Base-by-base conservation (phyloP, 1,284 basidiomycete genomes). In the Trichosporon inkin region DNA sequence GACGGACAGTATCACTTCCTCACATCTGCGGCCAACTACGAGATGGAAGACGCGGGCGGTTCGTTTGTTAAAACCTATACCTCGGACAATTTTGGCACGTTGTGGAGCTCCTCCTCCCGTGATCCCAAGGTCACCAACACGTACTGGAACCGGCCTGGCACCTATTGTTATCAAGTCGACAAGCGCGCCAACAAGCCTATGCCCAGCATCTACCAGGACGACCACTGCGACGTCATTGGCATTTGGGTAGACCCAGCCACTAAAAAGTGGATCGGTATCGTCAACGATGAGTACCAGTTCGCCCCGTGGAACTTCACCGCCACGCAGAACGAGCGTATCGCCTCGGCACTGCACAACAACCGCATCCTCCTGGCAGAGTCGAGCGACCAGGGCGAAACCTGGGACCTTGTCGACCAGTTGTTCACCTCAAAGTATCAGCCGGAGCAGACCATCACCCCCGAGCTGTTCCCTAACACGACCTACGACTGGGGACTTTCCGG, bases 201-300 rank as follows among this genome's bases (percentile, higher is more conserved):
- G 39, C 54, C 54, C 1, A 28, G 20, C 17, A 13, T 44, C 2
- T 55, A 55, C 32, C 39, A 55, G 39, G 54, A 55, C 39, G 54
- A 55, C 39, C 54, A 55, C 39, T 55, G 54, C 54, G 54, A 55
- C n/a, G 40, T 55, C 4, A 35, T 55, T 38, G 54, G 54, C 13
- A 22, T 55, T 10, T 55, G 54, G 54, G 22, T 44, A 7, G 54
- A 55, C 28, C 54, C 54, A 10, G 54, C 28, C 6, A 34, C 38
- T 2, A 32, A 35, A 22, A 19, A 17, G 13, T 55, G 54, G 54
- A 8, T 32, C 24, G 54, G 54, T 22, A 28, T 35, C 20, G 54
- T 55, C 14, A 55, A 55, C 39, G 54, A 55, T n/a, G 54, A 55
- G 54, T 55, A 55, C 39, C 54, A 55, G 54, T 55, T 55, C 40